Evolutionary conservation across 352 stramenopile genomes (phyloP), one percentile per base, ranked within the genome.

Genomic region (Phytophthora cactorum): DNA sequence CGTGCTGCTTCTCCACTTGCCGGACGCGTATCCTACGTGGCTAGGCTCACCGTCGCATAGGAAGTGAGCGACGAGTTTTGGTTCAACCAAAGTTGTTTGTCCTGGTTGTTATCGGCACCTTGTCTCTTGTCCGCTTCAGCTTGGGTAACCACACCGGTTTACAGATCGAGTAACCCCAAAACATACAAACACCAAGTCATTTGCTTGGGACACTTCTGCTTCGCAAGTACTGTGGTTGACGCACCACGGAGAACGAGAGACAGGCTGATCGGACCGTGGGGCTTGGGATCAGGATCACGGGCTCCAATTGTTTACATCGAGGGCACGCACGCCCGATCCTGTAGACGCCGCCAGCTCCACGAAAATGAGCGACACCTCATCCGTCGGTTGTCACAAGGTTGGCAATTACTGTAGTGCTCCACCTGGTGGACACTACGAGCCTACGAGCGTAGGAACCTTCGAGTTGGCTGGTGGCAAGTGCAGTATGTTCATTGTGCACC

Each of bases 1-100:
- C 49, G 32, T 38, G 32, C 32, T 38, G 32, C 32, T 38, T 5
- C 8, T 38, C 17, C 17, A 22, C 17, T 38, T 38, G 8, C 5
- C 32, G 5, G 5, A 11, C 36, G 12, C 1, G 36, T 43, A 43
- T 43, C 36, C 0, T 43, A 5, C 36, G 11, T 43, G 46, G 62
- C 46, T 64, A 54, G 46, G 25, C 62, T 70, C 62, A 70, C 5
- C 62, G 62, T 70, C 62, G 53, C 62, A 70, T 70, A 63, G 53
- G 44, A 50, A 50, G 44, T 17, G 22, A 22, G 17, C 17, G 17
- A 22, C 17, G 17, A 22, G 44, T 47, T n/a, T 38, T 36, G 53
- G 36, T n/a, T 44, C 52, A 59, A 31, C 54, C 53, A 52, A 32
- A 34, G n/a, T 27, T 41, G 28, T 7, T 31, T 46, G 36, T 39